Evolutionary conservation across 31 red algal genomes (phyloP).

Genomic region (Asparagopsis taxiformis): DNA sequence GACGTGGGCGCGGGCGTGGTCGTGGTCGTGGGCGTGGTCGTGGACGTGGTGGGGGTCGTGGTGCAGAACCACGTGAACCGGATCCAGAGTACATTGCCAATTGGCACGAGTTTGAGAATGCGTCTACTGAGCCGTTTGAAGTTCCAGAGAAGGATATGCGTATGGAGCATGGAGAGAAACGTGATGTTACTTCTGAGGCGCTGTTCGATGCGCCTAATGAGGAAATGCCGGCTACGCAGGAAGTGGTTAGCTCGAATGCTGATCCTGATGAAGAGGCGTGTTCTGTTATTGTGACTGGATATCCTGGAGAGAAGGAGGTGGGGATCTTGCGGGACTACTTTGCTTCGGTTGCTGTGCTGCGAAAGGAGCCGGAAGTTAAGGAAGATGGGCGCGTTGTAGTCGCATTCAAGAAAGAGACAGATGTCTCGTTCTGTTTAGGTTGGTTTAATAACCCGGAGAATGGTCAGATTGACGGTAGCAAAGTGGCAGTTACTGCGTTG

Average conservation of each 20-base stretch:
- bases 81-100: slow-evolving; percentile 12
- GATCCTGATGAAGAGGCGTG: slow-evolving; percentile 8
- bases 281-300: slow-evolving; percentile 6
- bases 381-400: slow-evolving; percentile 7
- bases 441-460: slow-evolving; percentile 20
- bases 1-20: background rate
- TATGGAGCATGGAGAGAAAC: slow-evolving; percentile 8
- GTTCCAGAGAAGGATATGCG: background rate
- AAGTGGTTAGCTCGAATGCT: background rate
- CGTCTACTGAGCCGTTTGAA: slow-evolving; percentile 1
- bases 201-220: slow-evolving; percentile 20
- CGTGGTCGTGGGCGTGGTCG: background rate
- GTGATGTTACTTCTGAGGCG: background rate
- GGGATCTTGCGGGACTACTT: slow-evolving; percentile 10
- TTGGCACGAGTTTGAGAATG: background rate
- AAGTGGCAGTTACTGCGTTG: background rate
- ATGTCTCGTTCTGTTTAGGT: slow-evolving; percentile 22
- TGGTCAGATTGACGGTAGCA: background rate
- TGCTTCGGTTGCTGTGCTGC: slow-evolving; percentile 5
- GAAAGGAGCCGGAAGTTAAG: slow-evolving; percentile 6
- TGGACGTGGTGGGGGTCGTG: no score
- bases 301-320: background rate
- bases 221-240: background rate
- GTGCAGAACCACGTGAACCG: no score
- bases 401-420: slow-evolving; percentile 7